A percentile compares a stretch with the other conserved stretches of the same genome.
Conservation (phyloP, 139 green algal species). For the Diplosphaera chodatii region DNA sequence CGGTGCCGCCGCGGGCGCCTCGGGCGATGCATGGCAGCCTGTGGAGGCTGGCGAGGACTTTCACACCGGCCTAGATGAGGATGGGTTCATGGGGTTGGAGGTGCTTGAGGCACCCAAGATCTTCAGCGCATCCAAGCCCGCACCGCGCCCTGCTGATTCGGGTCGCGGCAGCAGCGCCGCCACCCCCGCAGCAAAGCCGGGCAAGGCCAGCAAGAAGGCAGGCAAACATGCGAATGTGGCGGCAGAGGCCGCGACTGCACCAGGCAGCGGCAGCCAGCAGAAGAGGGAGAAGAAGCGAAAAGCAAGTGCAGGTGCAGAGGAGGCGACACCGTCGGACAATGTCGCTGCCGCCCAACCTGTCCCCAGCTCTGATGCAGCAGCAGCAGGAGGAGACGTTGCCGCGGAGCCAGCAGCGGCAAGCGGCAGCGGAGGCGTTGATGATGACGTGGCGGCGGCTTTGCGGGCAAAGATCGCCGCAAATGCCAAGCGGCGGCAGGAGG, state of each 20-base stretch:
- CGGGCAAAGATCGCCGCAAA: no score
- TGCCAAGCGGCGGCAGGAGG: no score
- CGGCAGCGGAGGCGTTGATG: neutral
- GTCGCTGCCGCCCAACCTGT: neutral
- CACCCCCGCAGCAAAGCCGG: neutral
- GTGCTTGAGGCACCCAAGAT: conserved; percentile 36
- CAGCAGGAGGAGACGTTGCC: neutral
- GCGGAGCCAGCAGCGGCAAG: no score
- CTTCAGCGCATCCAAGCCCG: neutral
- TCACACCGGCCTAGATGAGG: conserved; percentile 62
- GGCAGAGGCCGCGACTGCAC: conserved; percentile 12
- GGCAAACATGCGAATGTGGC: neutral
- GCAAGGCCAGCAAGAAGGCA: neutral
- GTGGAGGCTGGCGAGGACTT: conserved; percentile 56
- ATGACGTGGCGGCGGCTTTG: no score
- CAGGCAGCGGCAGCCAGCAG: neutral
- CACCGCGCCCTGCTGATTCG: conserved; percentile 1
- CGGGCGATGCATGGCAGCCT: conserved; percentile 45
- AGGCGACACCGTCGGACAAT: no score
- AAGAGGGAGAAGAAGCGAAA: no score
- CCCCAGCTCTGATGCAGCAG: neutral
- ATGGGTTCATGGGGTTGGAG: conserved; percentile 73
- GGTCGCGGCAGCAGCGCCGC: neutral
- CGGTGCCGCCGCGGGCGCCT: no score
- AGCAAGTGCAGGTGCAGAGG: no score